Conservation (phyloP, 108 stramenopile species). For the Aurantiochytrium sp. region DNA sequence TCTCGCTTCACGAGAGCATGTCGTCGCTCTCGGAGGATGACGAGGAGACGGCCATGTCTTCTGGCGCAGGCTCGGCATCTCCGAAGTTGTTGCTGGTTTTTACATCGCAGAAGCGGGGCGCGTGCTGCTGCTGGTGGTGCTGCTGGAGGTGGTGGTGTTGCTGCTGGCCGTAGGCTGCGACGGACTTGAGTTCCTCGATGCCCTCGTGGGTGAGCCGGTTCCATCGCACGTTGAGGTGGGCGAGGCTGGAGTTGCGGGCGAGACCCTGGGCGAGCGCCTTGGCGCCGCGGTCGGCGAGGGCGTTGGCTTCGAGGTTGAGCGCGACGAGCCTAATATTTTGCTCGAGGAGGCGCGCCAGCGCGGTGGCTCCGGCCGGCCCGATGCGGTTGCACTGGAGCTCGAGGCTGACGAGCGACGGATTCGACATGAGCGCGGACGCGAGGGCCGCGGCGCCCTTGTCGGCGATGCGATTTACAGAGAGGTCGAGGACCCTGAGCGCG, state of each 20-base stretch:
- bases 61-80: background rate
- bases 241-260: background rate
- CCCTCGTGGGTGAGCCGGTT: background rate
- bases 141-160: background rate
- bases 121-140: background rate
- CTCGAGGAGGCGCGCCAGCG: background rate
- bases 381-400: background rate
- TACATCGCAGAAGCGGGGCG: background rate
- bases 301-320: background rate
- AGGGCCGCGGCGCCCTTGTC: conserved; percentile 33
- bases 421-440: background rate
- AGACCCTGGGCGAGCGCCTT: background rate
- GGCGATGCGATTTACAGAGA: conserved; percentile 36
- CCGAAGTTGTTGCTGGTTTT: background rate
- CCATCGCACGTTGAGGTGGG: background rate
- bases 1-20: background rate
- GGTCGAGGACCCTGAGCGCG: conserved; percentile 9
- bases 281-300: background rate
- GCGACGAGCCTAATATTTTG: background rate
- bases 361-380: background rate
- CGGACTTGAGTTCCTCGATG: too few species aligned
- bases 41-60: background rate
- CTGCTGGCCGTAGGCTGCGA: too few species aligned
- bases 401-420: background rate
- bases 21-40: background rate